Evolutionary conservation across 164 flowering plant genomes (phyloP).

Genomic region (grape (Vitis vinifera)): ASM3070453v1 NC_081809.1:6956001-6956500

Average conservation of each 20-base stretch:
- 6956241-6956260: background rate
- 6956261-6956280: background rate
- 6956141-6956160: slow-evolving; percentile 2
- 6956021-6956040: slow-evolving; percentile 13
- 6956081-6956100: slow-evolving; percentile 2
- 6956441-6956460: no score
- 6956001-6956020: background rate
- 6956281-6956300: background rate
- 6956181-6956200: background rate
- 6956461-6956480: no score
- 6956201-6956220: background rate
- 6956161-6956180: slow-evolving; percentile 3
- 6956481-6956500: no score
- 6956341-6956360: slow-evolving; percentile 6
- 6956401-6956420: background rate
- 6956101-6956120: slow-evolving; percentile 3
- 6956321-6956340: slow-evolving; percentile 1
- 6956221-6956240: slow-evolving; percentile 6
- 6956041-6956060: slow-evolving; percentile 1
- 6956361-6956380: background rate
- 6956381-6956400: slow-evolving; percentile 1
- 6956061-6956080: slow-evolving; percentile 15
- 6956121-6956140: slow-evolving; percentile 12
- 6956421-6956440: background rate
- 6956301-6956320: background rate